Base-by-base conservation (phyloP, 2,329 filamentous ascomycete genomes). In the Metarhizium rileyi region DNA sequence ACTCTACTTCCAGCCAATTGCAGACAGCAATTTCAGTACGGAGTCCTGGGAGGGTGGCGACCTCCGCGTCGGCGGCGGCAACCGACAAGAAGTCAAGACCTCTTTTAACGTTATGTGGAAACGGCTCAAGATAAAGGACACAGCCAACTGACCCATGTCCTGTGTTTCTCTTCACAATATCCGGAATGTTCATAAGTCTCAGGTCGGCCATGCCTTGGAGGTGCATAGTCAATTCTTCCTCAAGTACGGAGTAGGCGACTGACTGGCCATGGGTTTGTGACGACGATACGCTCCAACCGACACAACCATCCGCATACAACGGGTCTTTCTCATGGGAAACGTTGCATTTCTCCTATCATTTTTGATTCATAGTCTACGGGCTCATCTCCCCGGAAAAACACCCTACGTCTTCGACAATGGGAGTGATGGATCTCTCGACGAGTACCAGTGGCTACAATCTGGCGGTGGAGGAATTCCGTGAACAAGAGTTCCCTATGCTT, bases 401-500 rank as follows among this genome's bases (percentile, higher is more conserved):
- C 33, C 14, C 22, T 12, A 25, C 12, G 10, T 14, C 20, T 16
- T n/a, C n/a, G 7, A 12, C 22, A 36, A 20, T 42, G 38, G 20
- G 12, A 23, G 4, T 18, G 8, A 42, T 12, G 38, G 38, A 14
- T 9, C 14, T n/a, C 7, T 5, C 38, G 4, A 18, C 25, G 12
- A 2, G 38, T 12, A 6, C 20, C 9, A 5, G 42, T 55, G 62
- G 59, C 55, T 87, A 87, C 62, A 80, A 86, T 62, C 63, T 64
- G 50, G 67, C 67, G 28, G 73, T 88, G 18, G 81, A 86, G 62
- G 61, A 61, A 14, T 70, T 87, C 27, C 73, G 84, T 52, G 66
- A 72, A 16, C 61, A 61, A 30, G 83, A 88, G 57, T 88, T 81
- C 64, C 84, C 84, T 25, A 85, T 86, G 81, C 71, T 88, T 41